Percentiles rank a stretch among this genome's conserved stretches.
Evolutionary conservation across 768 basidiomycete genomes (phyloP).

Genomic region (Lyophyllum atratum): DNA sequence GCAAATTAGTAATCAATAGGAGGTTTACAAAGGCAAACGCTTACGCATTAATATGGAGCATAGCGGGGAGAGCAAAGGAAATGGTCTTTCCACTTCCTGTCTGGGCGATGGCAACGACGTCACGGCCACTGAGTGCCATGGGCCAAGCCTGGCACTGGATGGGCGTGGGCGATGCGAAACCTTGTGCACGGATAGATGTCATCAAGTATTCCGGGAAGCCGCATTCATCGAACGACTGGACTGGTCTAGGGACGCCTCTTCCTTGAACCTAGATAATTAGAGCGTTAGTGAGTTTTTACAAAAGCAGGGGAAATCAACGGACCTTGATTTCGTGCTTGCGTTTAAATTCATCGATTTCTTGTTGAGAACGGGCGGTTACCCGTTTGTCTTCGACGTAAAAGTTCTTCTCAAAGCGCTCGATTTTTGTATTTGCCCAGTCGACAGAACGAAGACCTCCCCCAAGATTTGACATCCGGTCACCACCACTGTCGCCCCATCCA

Average conservation of each 20-base stretch:
- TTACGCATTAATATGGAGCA: conserved; percentile 99
- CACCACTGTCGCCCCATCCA: conserved; percentile 52
- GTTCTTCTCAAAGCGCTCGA: conserved; percentile 95
- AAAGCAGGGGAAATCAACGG: conserved; percentile 10
- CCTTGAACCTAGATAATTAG: conserved; percentile 72
- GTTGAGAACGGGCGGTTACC: conserved; percentile 73
- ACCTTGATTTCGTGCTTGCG: conserved; percentile 87
- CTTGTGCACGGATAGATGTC: conserved; percentile 90
- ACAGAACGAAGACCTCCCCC: conserved; percentile 81
- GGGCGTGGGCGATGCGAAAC: conserved; percentile 87
- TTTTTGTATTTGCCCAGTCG: conserved; percentile 77
- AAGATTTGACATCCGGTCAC: conserved; percentile 79
- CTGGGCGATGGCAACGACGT: conserved; percentile 95
- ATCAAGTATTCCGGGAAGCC: conserved; percentile 97
- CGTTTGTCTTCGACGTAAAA: conserved; percentile 92
- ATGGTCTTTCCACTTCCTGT: conserved; percentile 99
- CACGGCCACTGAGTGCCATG: conserved; percentile 93
- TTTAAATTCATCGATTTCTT: conserved; percentile 89
- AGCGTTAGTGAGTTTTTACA: conserved; percentile 7
- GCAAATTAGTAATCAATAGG: conserved; percentile 13
- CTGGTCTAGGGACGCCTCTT: conserved; percentile 82
- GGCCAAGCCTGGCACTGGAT: conserved; percentile 99
- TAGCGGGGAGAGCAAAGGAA: conserved; percentile 96
- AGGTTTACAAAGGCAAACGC: conserved; percentile 29
- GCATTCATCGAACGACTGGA: conserved; percentile 90